phyloP scores from a whole-genome alignment of 176 grass and related monocot genomes.

The Lolium perenne region DNA sequence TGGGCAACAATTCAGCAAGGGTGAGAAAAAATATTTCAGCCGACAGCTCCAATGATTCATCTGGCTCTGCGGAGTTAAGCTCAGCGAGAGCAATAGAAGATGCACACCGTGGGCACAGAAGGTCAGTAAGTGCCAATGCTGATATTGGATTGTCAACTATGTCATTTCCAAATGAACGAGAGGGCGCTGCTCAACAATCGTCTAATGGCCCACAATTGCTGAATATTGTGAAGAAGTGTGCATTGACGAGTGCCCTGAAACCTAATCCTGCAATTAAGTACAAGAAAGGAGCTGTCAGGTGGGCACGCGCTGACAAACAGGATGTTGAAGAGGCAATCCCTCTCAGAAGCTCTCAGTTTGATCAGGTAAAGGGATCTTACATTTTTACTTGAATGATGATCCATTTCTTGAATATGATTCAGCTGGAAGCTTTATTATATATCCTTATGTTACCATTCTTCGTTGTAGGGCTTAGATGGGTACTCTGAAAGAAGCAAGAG shows the following conservation, averaged over 20 bases:
- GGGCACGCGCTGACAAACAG: constrained; percentile 48
- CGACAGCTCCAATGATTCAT: constrained; percentile 62
- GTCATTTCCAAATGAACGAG: constrained; percentile 64
- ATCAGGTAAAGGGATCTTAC: constrained; percentile 50
- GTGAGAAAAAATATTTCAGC: constrained; percentile 61
- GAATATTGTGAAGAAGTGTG: constrained; percentile 65
- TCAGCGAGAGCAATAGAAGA: constrained; percentile 48
- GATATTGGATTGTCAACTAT: constrained; percentile 75
- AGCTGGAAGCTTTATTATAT: constrained; percentile 17
- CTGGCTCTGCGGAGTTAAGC: constrained; percentile 52
- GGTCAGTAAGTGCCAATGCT: constrained; percentile 72
- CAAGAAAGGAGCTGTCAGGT: constrained; percentile 67
- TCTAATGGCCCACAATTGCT: constrained; percentile 55
- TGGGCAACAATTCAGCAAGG: constrained; percentile 48
- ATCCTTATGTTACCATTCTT: constrained; percentile 21
- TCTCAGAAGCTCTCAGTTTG: constrained; percentile 57
- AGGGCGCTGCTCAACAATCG: constrained; percentile 56
- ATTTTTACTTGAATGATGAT: constrained; percentile 32
- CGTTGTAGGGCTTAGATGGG: constrained; percentile 49
- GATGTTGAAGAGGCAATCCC: constrained; percentile 60
- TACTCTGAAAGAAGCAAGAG: constrained; percentile 71
- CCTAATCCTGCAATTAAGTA: constrained; percentile 68
- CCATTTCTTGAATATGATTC: constrained; percentile 27
- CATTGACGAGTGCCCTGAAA: constrained; percentile 58
- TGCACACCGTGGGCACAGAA: constrained; percentile 51